Base-by-base conservation (phyloP, 1,139 yeast species). In the Candida labiduridarum region DNA sequence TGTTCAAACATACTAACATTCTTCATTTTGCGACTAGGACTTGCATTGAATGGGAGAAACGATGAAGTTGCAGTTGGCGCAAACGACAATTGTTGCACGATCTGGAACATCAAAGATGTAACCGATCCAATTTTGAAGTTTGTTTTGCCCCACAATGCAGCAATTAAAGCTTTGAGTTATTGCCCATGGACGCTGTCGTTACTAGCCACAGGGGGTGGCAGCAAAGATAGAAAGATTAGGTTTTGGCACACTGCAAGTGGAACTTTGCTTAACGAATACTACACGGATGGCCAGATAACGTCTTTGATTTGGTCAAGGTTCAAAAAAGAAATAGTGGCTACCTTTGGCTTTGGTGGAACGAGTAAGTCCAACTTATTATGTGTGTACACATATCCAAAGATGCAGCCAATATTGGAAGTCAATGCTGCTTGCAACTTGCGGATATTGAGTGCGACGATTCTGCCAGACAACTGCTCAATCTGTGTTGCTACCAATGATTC, bases 231-330 rank as follows among this genome's bases (percentile, higher is more conserved):
- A 39, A 74, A 74, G 22, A 73, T 85, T 16, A 72, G 90, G 48
- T 89, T 90, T 62, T 91, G 97, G 96, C 96, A 92, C 65, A 79
- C 94, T 0, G 69, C 71, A 2, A 76, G 94, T 0, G 97, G 96
- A 0, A 85, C 94, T 0, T 65, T 88, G 42, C 66, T 90, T 33
- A 72, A 76, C 9, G 72, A 83, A 34, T 64, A 74, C 43, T 70
- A 75, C 47, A 85, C 95, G 0, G 75, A 77, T 25, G 86, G 89
- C 0, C 98, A 92, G 63, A 78, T 92, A 7, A 90, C 97, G 0
- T 81, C 94, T 0, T 66, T 92, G 29, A 72, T 80, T 15, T 92
- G 98, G 98, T 86, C 94, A 1, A 68, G 66, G 30, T 74, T 74
- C 45, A 74, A 75, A 50, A 80, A 79, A 54, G 89, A 90, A 59